Conservation (phyloP, 495 filamentous ascomycete genomes). For the Aspergillus sclerotiicarbonarius region DNA sequence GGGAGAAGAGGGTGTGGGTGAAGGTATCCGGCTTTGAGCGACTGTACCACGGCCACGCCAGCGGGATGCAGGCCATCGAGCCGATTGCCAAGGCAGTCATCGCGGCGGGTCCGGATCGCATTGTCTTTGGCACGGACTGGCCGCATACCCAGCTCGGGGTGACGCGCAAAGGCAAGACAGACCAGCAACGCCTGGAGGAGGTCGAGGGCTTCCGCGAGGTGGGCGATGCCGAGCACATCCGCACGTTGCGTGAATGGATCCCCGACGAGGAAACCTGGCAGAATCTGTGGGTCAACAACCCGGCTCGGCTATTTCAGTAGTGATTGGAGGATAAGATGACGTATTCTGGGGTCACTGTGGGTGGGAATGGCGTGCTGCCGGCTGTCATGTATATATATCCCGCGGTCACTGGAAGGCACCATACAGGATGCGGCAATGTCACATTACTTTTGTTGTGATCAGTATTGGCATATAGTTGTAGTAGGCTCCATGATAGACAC, state of each 20-base stretch:
- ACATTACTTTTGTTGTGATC: no score
- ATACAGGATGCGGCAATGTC: no score
- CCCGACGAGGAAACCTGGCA: not conserved
- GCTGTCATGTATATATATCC: no score
- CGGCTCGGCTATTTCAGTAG: not conserved
- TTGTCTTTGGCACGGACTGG: constrained; percentile 13
- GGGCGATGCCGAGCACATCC: not conserved
- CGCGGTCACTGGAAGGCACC: no score
- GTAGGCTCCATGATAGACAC: no score
- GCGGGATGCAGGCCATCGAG: not conserved
- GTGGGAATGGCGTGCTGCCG: not conserved
- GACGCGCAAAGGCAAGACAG: not conserved
- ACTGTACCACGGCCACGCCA: not conserved
- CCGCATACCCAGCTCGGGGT: constrained; percentile 12
- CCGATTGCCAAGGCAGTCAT: not conserved
- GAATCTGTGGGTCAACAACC: not conserved
- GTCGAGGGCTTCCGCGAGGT: not conserved
- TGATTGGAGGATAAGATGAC: not conserved
- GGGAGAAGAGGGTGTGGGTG: not conserved
- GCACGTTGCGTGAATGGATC: not conserved
- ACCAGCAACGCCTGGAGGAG: not conserved
- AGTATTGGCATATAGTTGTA: no score
- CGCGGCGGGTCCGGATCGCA: constrained; percentile 4
- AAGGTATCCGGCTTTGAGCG: not conserved
- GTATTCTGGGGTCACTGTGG: not conserved